These are phyloP conservation scores for Medakamo hakoo DNA, from an alignment of 139 green algal genomes.

Conservation along the genomic window DNA sequence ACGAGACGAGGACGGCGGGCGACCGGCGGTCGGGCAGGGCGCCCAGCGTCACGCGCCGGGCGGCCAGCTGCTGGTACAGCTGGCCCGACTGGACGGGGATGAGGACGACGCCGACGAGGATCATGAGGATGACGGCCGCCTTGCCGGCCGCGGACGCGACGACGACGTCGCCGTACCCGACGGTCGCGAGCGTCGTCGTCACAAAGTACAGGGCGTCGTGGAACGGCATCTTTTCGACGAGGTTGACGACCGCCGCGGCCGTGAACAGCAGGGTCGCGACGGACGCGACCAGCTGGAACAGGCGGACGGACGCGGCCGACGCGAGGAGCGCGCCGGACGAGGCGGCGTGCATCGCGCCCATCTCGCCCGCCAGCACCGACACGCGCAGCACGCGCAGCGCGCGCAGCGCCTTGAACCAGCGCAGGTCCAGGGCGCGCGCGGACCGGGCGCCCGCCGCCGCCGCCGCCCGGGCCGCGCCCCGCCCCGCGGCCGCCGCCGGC, in stretches of 20 bases:
- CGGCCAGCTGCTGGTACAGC: constrained; percentile 45
- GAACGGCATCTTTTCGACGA: constrained; percentile 55
- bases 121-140: constrained; percentile 46
- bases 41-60: constrained; percentile 26
- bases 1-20: constrained; percentile 44
- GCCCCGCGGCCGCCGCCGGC: not conserved
- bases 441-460: constrained; percentile 10
- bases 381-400: constrained; percentile 54
- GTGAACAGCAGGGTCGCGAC: constrained; percentile 57
- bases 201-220: constrained; percentile 70
- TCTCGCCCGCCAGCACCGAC: constrained; percentile 40
- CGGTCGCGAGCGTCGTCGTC: constrained; percentile 46
- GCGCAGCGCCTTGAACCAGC: constrained; percentile 58
- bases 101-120: constrained; percentile 54
- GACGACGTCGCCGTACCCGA: constrained; percentile 60
- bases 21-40: constrained; percentile 7
- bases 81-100: constrained; percentile 55
- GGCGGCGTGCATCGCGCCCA: constrained; percentile 37
- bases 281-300: constrained; percentile 47
- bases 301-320: constrained; percentile 40
- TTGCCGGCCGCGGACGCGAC: constrained; percentile 25
- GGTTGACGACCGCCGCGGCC: constrained; percentile 15
- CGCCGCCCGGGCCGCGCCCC: constrained; percentile 1
- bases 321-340: constrained; percentile 22
- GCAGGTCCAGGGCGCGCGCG: constrained; percentile 31